Evolutionary conservation across 2,329 filamentous ascomycete genomes (phyloP).

Genomic region (Diaporthe caulivora): DNA sequence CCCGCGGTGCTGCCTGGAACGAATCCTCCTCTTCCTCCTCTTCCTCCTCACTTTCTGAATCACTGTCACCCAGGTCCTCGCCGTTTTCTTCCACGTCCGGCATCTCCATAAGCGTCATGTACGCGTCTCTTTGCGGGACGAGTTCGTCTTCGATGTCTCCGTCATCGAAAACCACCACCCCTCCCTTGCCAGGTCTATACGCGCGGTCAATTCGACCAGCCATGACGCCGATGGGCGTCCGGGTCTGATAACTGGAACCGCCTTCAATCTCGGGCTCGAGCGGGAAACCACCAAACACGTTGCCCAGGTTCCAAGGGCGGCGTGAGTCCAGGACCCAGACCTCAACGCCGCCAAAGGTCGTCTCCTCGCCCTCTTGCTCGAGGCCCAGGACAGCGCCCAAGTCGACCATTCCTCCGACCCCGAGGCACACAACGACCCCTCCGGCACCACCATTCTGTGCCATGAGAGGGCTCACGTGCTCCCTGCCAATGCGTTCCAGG

Average conservation of each 20-base stretch:
- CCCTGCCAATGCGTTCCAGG: constrained; percentile 81
- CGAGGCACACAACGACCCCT: constrained; percentile 91
- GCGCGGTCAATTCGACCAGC: constrained; percentile 78
- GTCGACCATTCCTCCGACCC: constrained; percentile 92
- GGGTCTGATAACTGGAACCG: constrained; percentile 59
- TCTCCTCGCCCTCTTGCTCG: constrained; percentile 74
- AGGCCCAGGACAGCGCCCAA: constrained; percentile 84
- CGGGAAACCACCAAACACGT: constrained; percentile 86
- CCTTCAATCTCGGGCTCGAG: constrained; percentile 64
- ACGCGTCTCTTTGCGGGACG: constrained; percentile 80
- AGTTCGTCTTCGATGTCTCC: constrained; percentile 93
- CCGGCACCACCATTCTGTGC: constrained; percentile 85
- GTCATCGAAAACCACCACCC: constrained; percentile 94
- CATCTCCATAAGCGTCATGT: constrained; percentile 89
- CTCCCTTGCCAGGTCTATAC: constrained; percentile 85
- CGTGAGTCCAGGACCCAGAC: constrained; percentile 95
- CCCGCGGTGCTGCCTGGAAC: constrained; percentile 49
- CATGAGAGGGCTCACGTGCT: constrained; percentile 88
- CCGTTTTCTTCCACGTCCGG: constrained; percentile 85
- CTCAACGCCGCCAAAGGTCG: constrained; percentile 84
- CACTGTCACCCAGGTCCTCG: constrained; percentile 70
- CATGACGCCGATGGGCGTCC: constrained; percentile 74
- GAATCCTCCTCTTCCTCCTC: constrained; percentile 64
- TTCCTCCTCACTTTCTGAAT: constrained; percentile 69
- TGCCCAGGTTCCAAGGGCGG: constrained; percentile 93